phyloP scores from a whole-genome alignment of 2,329 filamentous ascomycete species.

The Ophiocordyceps unilateralis region DNA sequence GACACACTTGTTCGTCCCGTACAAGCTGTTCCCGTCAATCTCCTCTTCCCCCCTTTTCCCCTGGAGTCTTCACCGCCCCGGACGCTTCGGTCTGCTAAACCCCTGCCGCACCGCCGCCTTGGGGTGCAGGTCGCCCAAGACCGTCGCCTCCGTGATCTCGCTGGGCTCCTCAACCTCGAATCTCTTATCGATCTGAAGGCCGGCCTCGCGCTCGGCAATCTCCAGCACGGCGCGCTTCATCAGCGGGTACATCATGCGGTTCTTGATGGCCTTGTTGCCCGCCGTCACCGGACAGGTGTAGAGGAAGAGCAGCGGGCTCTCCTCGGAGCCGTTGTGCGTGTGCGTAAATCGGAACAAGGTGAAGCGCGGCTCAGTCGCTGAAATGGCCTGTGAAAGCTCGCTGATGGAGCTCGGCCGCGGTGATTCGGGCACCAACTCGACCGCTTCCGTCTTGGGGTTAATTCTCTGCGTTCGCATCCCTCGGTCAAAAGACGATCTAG shows the following conservation, averaged over 20 bases:
- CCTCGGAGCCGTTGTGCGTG: slow-evolving; percentile 31
- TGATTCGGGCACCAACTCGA: slow-evolving; percentile 44
- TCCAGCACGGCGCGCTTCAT: slow-evolving; percentile 50
- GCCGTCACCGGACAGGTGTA: slow-evolving; percentile 60
- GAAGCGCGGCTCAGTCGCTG: slow-evolving; percentile 53
- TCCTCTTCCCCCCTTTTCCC: too few relatives aligned
- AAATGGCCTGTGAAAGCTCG: slow-evolving; percentile 43
- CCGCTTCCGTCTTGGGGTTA: slow-evolving; percentile 49
- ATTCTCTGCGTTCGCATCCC: slow-evolving; percentile 44
- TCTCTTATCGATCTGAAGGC: slow-evolving; percentile 50
- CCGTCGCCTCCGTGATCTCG: slow-evolving; percentile 51
- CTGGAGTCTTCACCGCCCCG: slow-evolving; percentile 46
- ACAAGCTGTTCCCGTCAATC: background rate
- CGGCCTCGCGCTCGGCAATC: slow-evolving; percentile 48
- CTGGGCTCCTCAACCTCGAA: slow-evolving; percentile 49
- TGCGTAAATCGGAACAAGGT: slow-evolving; percentile 57
- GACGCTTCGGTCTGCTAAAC: slow-evolving; percentile 66
- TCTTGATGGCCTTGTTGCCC: slow-evolving; percentile 54
- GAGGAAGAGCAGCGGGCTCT: slow-evolving; percentile 55
- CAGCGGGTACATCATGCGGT: slow-evolving; percentile 68
- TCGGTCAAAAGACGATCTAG: background rate
- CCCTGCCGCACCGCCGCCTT: slow-evolving; percentile 46
- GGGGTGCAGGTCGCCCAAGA: slow-evolving; percentile 52
- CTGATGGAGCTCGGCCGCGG: slow-evolving; percentile 35
- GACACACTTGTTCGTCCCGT: background rate